phyloP scores from a whole-genome alignment of 2,329 filamentous ascomycete species.

The Xylogone sp. region DNA sequence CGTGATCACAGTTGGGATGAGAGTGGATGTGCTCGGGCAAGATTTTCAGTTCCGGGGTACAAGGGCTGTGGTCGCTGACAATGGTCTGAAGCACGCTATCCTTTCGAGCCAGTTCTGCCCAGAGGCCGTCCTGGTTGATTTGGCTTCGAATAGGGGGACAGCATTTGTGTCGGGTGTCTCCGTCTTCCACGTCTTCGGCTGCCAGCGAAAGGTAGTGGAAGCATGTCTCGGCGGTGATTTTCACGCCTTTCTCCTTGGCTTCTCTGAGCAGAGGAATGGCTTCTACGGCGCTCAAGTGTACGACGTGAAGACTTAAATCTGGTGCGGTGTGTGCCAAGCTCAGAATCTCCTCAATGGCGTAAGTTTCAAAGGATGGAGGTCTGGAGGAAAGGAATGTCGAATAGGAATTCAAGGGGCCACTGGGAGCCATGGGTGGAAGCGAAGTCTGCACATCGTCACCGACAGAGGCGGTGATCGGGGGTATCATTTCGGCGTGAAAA shows the following conservation, averaged over 20 bases:
- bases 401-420: conserved; percentile 73
- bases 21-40: conserved; percentile 60
- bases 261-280: conserved; percentile 63
- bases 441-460: conserved; percentile 72
- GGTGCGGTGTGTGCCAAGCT: conserved; percentile 77
- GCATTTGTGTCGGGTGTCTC: conserved; percentile 71
- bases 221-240: conserved; percentile 73
- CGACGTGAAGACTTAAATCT: conserved; percentile 81
- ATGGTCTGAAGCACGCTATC: conserved; percentile 87
- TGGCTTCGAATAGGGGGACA: conserved; percentile 67
- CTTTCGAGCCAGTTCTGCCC: conserved; percentile 69
- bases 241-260: conserved; percentile 58
- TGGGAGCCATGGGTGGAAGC: conserved; percentile 64
- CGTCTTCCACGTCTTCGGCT: conserved; percentile 61
- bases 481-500: conserved; percentile 99
- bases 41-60: conserved; percentile 90
- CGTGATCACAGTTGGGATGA: conserved; percentile 18
- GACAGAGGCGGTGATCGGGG: conserved; percentile 76
- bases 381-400: conserved; percentile 88
- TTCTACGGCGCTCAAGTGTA: conserved; percentile 67
- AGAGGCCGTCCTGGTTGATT: conserved; percentile 60
- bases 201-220: conserved; percentile 71
- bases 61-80: conserved; percentile 93
- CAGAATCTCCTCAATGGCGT: conserved; percentile 83
- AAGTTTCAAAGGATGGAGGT: conserved; percentile 85